Base-by-base conservation (phyloP, 805 yeast genomes). In the Sugiyamaella americana region DNA sequence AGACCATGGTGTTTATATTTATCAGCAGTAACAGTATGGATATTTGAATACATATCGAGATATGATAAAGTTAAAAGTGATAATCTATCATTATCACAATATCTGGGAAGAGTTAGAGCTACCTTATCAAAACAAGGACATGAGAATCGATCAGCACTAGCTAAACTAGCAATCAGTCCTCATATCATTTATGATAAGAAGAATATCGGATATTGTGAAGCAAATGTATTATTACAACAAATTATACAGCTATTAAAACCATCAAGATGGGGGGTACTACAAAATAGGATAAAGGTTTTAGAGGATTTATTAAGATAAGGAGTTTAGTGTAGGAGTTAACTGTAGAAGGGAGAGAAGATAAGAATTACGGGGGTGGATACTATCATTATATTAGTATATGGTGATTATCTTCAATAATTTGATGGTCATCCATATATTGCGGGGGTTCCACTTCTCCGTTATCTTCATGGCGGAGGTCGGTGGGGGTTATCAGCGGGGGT, bases 1-100 rank as follows among this genome's bases (percentile, higher is more conserved):
- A 52, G 56, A 10, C 54, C 58, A 3, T 53, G 56, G 56, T 51
- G 57, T 40, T 40, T 54, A 13, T 54, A 48, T 34, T 34, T 53
- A 16, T 54, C 57, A 3, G 40, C 55, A 8, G 29, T 53, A 16
- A 44, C 50, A 11, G 55, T 54, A 16, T 54, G 57, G 55, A 38
- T 44, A 2, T 54, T 43, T 36, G 51, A 52, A 21, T 50, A 44
- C 26, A 34, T 54, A 34, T 17, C 40, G 26, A 24, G 23, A 8
- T 18, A 22, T 10, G 37, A 16, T 17, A 6, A 22, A 4, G 38
- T 19, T n/a, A n/a, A n/a, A 4, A 22, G 39, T 26, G 26, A 26
- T 8, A 26, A 26, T 26, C 13, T 30, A 11, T 18, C 39, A 11
- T 17, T 41, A 17, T 43, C 41, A 4, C 46, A 40, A n/a, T 48